A percentile compares a stretch with the other conserved stretches of the same genome.
Conservation (phyloP, 345 rosid genomes). For the Linum usitatissimum region DNA sequence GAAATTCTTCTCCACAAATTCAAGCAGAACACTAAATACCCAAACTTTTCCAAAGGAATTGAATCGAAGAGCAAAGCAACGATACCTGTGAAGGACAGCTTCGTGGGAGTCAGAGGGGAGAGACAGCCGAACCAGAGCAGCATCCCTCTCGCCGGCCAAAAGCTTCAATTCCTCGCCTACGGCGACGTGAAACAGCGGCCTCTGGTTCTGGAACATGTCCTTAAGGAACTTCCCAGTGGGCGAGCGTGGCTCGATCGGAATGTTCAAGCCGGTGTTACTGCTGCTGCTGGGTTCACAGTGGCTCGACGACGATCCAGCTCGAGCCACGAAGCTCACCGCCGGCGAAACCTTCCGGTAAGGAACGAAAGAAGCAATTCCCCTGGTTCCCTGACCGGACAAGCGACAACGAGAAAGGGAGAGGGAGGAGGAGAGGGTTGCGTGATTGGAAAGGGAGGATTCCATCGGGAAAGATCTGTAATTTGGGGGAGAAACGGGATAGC, state of each 20-base stretch:
- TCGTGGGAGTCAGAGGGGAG: conserved; percentile 60
- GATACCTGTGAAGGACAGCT: conserved; percentile 68
- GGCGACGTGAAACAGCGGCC: conserved; percentile 56
- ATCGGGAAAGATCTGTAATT: not conserved
- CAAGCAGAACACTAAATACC: too few species aligned
- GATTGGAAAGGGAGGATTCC: not conserved
- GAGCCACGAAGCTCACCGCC: conserved; percentile 21
- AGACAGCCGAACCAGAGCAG: conserved; percentile 46
- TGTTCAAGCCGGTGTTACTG: conserved; percentile 29
- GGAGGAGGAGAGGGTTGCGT: not conserved
- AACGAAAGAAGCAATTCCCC: not conserved
- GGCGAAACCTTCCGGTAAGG: not conserved
- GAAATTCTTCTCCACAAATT: too few species aligned
- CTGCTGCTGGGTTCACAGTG: conserved; percentile 48
- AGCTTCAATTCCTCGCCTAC: conserved; percentile 68
- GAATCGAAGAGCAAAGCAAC: not conserved
- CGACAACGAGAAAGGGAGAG: not conserved
- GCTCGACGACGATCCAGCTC: conserved; percentile 43
- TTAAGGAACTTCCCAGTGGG: conserved; percentile 53
- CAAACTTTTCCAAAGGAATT: too few species aligned
- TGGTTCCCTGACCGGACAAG: conserved; percentile 3
- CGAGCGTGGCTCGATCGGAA: conserved; percentile 67
- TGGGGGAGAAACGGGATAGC: too few species aligned
- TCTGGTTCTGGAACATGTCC: conserved; percentile 63
- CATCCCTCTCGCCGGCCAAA: conserved; percentile 50